phyloP scores from a whole-genome alignment of 1,284 basidiomycete genomes.

The Tilletia caries region DNA sequence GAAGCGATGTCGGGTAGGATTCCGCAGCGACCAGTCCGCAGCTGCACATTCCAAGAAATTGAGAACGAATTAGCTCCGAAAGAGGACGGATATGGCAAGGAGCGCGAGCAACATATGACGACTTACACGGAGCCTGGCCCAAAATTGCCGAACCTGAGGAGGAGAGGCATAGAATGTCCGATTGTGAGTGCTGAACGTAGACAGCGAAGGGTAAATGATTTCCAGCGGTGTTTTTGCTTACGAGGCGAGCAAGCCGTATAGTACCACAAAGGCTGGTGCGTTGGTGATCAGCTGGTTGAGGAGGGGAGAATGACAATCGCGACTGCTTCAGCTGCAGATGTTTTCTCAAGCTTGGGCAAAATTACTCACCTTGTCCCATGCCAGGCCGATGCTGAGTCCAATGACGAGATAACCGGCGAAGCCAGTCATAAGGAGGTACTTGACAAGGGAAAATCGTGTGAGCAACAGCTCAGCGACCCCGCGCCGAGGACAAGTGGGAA shows the following conservation, averaged over 20 bases:
- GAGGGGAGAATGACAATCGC: background rate
- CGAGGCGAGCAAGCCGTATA: slow-evolving; percentile 29
- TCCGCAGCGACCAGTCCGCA: slow-evolving; percentile 62
- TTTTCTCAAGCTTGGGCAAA: background rate
- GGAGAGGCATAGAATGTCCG: background rate
- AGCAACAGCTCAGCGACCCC: too few species aligned
- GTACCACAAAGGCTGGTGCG: slow-evolving; percentile 64
- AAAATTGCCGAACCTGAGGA: slow-evolving; percentile 60
- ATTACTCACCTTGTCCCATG: slow-evolving; percentile 61
- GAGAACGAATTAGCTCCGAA: too few species aligned
- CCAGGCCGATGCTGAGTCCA: slow-evolving; percentile 64
- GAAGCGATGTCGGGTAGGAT: slow-evolving; percentile 37
- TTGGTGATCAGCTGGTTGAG: slow-evolving; percentile 60
- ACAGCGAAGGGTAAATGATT: background rate
- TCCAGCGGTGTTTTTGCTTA: background rate
- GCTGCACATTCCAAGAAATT: too few species aligned
- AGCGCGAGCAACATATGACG: too few species aligned
- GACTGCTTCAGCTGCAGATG: background rate
- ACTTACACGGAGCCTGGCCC: slow-evolving; percentile 74
- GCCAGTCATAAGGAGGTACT: slow-evolving; percentile 64
- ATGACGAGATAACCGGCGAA: slow-evolving; percentile 72
- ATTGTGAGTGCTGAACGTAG: too few species aligned
- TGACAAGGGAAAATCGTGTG: slow-evolving; percentile 5
- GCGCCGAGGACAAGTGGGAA: background rate
- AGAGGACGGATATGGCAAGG: too few species aligned